Evolutionary conservation across 768 basidiomycete genomes (phyloP), one percentile per base, ranked within the genome.

Genomic region (Termitomyces sp.): DNA sequence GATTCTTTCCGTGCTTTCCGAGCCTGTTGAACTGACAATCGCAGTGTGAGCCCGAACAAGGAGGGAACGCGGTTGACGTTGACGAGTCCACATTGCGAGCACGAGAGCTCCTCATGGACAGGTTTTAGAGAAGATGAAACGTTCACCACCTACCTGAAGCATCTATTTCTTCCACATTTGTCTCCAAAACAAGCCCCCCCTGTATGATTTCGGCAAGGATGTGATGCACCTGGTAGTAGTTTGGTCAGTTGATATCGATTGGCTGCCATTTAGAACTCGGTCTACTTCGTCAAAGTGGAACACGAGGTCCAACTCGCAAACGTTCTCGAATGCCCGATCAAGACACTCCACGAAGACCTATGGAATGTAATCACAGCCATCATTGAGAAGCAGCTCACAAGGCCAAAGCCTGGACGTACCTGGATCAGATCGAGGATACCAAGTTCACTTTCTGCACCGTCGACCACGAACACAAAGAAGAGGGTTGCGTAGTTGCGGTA

Each of bases 281-380:
- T 79, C 33, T 62, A 92, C 95, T 79, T 98, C 94, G 69, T 98
- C 97, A 66, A 98, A 99, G 70, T 98, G 95, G 70, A 98, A 99
- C 50, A 99, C 95, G 12, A 99, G 80, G 70, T 99, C 97, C 45
- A 99, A 77, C 70, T 99, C 97, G 72, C 97, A 98, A 0, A 99
- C 97, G 66, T 98, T 98, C 76, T 97, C 94, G 67, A 98, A 99
- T 15, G 93, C 86, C 38, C 94, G 79, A 71, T 99, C 97, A 37
- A 99, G 79, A 3, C 92, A 88, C 75, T 99, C 97, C 56, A 99
- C 97, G 66, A 99, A 94, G 17, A 99, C 97, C 95, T 95, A 41
- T 7, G 26, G 23, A 26, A 23, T 23, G 1, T 35, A n/a, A 23
- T 4, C 11, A 35, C 17, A 49, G 21, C 23, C 38, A 17, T 41